Evolutionary conservation across 1,284 basidiomycete species (phyloP), one percentile per base, ranked within the genome.

Genomic region (Cryptococcus neoformans): DNA sequence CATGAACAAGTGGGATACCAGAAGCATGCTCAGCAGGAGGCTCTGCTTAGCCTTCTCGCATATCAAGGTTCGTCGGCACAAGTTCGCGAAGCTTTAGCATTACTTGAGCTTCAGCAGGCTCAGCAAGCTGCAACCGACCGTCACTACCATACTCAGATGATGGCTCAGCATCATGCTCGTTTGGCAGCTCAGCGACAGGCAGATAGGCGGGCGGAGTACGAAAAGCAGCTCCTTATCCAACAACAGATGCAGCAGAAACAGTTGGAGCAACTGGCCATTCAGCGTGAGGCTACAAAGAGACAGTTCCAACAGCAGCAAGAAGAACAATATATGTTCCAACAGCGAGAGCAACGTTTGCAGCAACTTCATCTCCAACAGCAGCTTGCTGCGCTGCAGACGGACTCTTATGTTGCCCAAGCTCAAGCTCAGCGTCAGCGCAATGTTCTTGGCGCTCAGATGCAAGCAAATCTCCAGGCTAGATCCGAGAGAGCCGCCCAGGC

Each of bases 381-480:
- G 44, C 56, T 63, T 9, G 39, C 60, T 2, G 51, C 57, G 16
- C 42, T 59, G 0, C 62, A 62, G 41, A 53, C 53, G 6, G 51
- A 62, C 14, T 34, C 54, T 28, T 46, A 45, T 17, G 56, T 61
- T 11, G 49, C 57, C 14, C 55, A 62, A 0, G 42, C 34, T 40
- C 40, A 38, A 17, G 40, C 55, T 34, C 42, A 45, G 12, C 49
- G 42, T 46, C 66, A 64, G 42, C 60, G 65, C 17, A 54, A 53
- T 6, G 64, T 57, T 35, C 60, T 67, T 17, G 61, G 65, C 1
- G 62, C 68, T 6, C 67, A 67, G 47, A 61, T 68, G 14, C 66
- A 68, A 52, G 65, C 66, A 11, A 61, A 62, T 35, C 53, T 61
- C 17, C 54, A 56, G 35, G 59, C 63, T n/a, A 55, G 58, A 28